Conservation (phyloP, 345 rosid genomes). For the Aquilaria yunnanensis region DNA sequence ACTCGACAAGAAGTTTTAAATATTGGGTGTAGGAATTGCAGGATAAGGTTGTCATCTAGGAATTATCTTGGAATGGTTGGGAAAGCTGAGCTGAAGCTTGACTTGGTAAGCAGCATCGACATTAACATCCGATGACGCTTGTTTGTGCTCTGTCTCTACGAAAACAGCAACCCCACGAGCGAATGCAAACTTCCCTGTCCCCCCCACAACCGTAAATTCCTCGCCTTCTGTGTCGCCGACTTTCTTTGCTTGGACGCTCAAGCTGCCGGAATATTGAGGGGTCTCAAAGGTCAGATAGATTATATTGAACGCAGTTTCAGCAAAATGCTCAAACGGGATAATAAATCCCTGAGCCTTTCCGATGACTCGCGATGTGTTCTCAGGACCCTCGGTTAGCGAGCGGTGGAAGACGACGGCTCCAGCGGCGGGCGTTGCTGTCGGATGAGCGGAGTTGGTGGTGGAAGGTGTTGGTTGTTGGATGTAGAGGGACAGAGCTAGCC, state of each 20-base stretch:
- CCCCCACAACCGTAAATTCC: constrained; percentile 63
- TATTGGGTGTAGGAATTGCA: too few relatives aligned
- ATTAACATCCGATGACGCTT: constrained; percentile 8
- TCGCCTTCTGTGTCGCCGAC: constrained; percentile 38
- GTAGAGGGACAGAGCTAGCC: constrained; percentile 63
- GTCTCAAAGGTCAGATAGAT: constrained; percentile 65
- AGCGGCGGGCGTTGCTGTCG: constrained; percentile 5
- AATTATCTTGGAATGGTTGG: constrained; percentile 38
- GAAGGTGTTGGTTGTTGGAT: constrained; percentile 43
- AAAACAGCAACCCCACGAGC: constrained; percentile 70
- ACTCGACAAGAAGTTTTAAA: too few relatives aligned
- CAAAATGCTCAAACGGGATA: constrained; percentile 54
- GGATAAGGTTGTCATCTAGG: constrained; percentile 30
- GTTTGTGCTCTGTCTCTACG: constrained; percentile 14
- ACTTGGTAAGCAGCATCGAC: constrained; percentile 52
- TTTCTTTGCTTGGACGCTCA: constrained; percentile 50
- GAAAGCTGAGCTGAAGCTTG: constrained; percentile 67
- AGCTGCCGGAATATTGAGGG: constrained; percentile 47
- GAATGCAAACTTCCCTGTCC: constrained; percentile 79
- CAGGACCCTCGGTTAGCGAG: constrained; percentile 55
- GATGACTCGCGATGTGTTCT: constrained; percentile 55
- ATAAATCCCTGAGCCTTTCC: constrained; percentile 84
- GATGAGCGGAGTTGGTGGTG: constrained; percentile 5
- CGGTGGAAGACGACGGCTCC: constrained; percentile 67
- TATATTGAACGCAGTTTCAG: constrained; percentile 55